Evolutionary conservation across 2,329 filamentous ascomycete genomes (phyloP).

Genomic region (Penicillium polonicum): DNA sequence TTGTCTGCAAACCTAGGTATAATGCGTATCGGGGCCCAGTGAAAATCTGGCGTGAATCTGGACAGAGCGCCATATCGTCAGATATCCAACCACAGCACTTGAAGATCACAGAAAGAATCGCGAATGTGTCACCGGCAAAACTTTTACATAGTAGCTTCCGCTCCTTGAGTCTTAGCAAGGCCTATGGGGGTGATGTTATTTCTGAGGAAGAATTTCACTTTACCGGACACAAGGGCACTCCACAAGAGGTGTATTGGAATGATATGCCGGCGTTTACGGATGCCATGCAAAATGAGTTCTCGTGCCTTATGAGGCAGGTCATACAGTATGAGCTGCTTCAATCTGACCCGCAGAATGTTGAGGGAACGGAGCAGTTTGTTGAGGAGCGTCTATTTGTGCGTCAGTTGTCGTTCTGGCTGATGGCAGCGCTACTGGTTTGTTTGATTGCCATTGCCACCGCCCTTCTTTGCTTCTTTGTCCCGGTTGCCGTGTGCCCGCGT

Average conservation of each 20-base stretch:
- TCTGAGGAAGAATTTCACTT: background rate
- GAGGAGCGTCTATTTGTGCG: slow-evolving; percentile 8
- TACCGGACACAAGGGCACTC: background rate
- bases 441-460: background rate
- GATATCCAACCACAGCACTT: background rate
- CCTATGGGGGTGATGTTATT: background rate
- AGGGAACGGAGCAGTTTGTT: background rate
- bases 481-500: slow-evolving; percentile 10
- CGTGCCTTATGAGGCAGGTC: slow-evolving; percentile 2
- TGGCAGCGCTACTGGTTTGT: slow-evolving; percentile 1
- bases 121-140: background rate
- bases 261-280: background rate
- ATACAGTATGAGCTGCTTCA: background rate
- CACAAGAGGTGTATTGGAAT: background rate
- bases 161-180: background rate
- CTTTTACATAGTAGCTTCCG: background rate
- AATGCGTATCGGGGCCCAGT: background rate
- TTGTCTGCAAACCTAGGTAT: background rate
- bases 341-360: background rate
- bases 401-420: slow-evolving; percentile 4
- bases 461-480: slow-evolving; percentile 6
- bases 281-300: background rate
- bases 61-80: background rate
- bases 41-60: background rate
- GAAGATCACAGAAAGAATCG: background rate